Percentiles rank a stretch among this genome's conserved stretches.
These are phyloP conservation scores for Linnemannia hyalina DNA, from an alignment of 192 early-diverging fungal genomes.

Conservation along the genomic window DNA sequence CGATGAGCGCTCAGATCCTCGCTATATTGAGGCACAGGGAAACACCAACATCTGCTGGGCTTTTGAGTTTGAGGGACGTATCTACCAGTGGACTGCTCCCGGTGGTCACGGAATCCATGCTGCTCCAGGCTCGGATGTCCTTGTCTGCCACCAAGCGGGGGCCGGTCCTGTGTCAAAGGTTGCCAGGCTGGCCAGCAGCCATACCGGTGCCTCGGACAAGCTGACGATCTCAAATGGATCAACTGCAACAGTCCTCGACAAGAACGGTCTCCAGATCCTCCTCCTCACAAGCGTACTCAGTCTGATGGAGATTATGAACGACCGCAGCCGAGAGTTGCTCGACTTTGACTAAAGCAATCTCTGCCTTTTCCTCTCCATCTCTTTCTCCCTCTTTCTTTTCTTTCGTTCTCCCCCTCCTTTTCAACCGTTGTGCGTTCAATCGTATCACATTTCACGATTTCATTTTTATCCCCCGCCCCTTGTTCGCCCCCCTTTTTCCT, in stretches of 20 bases:
- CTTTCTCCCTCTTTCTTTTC: neutral
- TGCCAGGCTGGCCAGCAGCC: slow-evolving; percentile 43
- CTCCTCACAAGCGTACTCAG: slow-evolving; percentile 47
- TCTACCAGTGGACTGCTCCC: slow-evolving; percentile 48
- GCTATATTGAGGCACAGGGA: neutral
- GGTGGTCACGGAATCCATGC: slow-evolving; percentile 34
- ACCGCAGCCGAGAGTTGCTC: slow-evolving; percentile 47
- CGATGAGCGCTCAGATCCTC: slow-evolving; percentile 21
- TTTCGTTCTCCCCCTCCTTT: neutral
- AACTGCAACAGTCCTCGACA: slow-evolving; percentile 44
- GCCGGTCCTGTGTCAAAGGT: slow-evolving; percentile 33
- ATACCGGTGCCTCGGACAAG: slow-evolving; percentile 45
- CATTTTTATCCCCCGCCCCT: neutral
- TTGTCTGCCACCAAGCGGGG: slow-evolving; percentile 41
- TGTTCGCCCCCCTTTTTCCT: neutral
- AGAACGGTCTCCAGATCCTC: slow-evolving; percentile 51
- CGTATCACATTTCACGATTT: neutral
- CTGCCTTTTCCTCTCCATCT: neutral
- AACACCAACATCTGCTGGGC: slow-evolving; percentile 36
- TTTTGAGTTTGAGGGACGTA: slow-evolving; percentile 54
- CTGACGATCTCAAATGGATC: slow-evolving; percentile 31
- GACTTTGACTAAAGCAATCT: slow-evolving; percentile 46
- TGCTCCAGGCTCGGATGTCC: slow-evolving; percentile 43
- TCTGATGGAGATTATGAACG: slow-evolving; percentile 53
- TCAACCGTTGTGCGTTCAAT: neutral